Evolutionary conservation across 2,329 filamentous ascomycete genomes (phyloP).

Genomic region (Bipolaris oryzae): DNA sequence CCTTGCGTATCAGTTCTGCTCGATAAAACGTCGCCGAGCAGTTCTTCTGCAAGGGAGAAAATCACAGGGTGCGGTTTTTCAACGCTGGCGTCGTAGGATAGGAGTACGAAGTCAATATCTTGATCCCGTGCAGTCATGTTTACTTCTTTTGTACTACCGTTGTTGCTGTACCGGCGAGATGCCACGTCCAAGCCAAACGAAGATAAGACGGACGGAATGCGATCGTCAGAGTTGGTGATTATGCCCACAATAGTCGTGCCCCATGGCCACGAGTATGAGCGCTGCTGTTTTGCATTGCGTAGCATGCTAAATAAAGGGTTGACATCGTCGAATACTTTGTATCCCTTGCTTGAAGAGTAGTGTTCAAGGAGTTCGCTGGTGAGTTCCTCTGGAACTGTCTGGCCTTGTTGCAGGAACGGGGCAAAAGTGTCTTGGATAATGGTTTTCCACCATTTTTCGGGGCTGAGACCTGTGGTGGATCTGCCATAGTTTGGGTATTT

Average conservation of each 20-base stretch:
- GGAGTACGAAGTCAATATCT: slow-evolving; percentile 63
- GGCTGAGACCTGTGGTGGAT: slow-evolving; percentile 54
- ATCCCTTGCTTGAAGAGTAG: slow-evolving; percentile 62
- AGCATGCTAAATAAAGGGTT: slow-evolving; percentile 54
- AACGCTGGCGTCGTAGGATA: slow-evolving; percentile 67
- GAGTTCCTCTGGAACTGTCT: slow-evolving; percentile 54
- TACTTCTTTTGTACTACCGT: slow-evolving; percentile 28
- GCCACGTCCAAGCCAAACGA: slow-evolving; percentile 60
- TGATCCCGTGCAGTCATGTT: slow-evolving; percentile 1
- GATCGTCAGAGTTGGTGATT: slow-evolving; percentile 68
- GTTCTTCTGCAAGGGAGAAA: slow-evolving; percentile 60
- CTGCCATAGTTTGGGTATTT: slow-evolving; percentile 66
- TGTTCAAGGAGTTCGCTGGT: slow-evolving; percentile 57
- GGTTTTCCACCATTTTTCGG: slow-evolving; percentile 65
- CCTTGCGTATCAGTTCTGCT: slow-evolving; percentile 26
- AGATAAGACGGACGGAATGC: slow-evolving; percentile 61
- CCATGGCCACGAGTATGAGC: slow-evolving; percentile 40
- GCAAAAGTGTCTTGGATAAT: slow-evolving; percentile 60
- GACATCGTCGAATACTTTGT: slow-evolving; percentile 57
- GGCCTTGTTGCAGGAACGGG: slow-evolving; percentile 31
- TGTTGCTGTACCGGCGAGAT: slow-evolving; percentile 18
- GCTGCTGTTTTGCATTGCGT: slow-evolving; percentile 21
- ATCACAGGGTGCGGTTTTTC: slow-evolving; percentile 65
- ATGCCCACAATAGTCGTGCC: slow-evolving; percentile 59
- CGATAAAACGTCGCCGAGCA: slow-evolving; percentile 45